Base-by-base conservation (phyloP, 129 eudicot genomes). In the Smallanthus sonchifolius region DNA sequence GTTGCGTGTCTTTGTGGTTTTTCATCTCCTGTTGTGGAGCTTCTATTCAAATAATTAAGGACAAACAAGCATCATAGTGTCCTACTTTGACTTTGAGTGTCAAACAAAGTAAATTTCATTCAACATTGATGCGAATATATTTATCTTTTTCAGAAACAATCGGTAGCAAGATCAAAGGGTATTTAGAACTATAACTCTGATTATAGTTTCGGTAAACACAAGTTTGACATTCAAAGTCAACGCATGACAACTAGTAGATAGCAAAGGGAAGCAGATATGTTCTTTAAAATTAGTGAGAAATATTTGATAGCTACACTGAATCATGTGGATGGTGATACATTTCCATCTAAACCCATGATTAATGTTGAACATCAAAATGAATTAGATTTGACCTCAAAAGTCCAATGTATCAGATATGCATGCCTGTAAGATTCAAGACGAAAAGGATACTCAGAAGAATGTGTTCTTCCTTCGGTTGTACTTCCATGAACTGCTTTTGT, bases 371-470 rank as follows among this genome's bases (percentile, higher is more conserved):
- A 62, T 15, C 16, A 48, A 73, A 40, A 47, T 42, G 19, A 61
- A 6, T 60, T 28, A 10, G 34, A 72, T 17, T 70, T 63, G 52
- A 75, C 68, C 14, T 75, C 49, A 54, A 70, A 82, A 14, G 60
- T 61, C 59, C 66, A 39, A 72, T 16, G 65, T 35, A 64, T 71
- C 60, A 11, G 24, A 48, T 61, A 65, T 54, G 20, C 15, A 15
- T 37, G 51, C n/a, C n/a, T 9, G 34, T 42, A 56, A 45, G 32
- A 24, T 42, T n/a, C 9, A 65, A 73, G 79, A 47, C 24, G 24
- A 56, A 37, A 65, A 86, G 88, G 86, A 87, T 87, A 87, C 95
- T 74, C 75, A 24, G 83, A 79, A 51, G 87, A 87, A 54, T 83
- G 70, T 60, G 87, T 66, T 72, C 65, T 77, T 57, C 82, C 95